A percentile compares a stretch with the other conserved stretches of the same genome.
Evolutionary conservation across 2,329 filamentous ascomycete genomes (phyloP).

Genomic region (Lasiodiplodia citricola): DNA sequence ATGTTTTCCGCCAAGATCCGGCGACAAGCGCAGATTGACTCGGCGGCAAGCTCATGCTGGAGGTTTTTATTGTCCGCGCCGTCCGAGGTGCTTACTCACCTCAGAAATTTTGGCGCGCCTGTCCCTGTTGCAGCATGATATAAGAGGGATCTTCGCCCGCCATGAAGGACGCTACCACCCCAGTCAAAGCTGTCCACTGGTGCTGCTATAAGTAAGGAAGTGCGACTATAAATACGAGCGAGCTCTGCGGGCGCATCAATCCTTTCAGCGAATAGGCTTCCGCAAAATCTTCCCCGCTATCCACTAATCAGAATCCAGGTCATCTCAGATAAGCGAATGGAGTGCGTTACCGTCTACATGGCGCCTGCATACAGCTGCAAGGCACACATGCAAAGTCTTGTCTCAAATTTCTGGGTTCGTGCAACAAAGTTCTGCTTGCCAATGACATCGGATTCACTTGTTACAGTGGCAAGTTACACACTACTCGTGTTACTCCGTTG

Average conservation of each 20-base stretch:
- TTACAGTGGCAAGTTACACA: not conserved
- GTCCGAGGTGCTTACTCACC: not conserved
- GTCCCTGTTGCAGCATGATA: not conserved
- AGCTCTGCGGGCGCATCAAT: not conserved
- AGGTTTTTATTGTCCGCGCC: not conserved
- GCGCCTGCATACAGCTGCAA: conserved; percentile 7
- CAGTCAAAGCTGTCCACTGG: not conserved
- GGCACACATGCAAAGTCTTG: conserved; percentile 1
- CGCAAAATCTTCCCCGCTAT: not conserved
- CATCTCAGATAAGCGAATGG: not conserved
- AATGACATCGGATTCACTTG: not conserved
- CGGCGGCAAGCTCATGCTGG: not conserved
- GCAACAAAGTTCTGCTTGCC: not conserved
- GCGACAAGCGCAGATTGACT: not conserved
- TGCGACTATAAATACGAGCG: not conserved
- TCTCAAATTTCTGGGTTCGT: not conserved
- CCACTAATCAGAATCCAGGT: not conserved
- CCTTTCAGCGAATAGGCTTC: not conserved
- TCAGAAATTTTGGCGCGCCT: not conserved
- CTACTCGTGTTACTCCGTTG: not conserved
- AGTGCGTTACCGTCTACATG: not conserved
- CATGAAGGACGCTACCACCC: not conserved
- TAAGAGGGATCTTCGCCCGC: not conserved
- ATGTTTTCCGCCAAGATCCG: not conserved
- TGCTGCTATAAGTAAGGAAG: not conserved